Percentiles rank a stretch among this genome's conserved stretches.
phyloP scores from a whole-genome alignment of 345 rosid genomes.

The Euclidium syriacum region DNA sequence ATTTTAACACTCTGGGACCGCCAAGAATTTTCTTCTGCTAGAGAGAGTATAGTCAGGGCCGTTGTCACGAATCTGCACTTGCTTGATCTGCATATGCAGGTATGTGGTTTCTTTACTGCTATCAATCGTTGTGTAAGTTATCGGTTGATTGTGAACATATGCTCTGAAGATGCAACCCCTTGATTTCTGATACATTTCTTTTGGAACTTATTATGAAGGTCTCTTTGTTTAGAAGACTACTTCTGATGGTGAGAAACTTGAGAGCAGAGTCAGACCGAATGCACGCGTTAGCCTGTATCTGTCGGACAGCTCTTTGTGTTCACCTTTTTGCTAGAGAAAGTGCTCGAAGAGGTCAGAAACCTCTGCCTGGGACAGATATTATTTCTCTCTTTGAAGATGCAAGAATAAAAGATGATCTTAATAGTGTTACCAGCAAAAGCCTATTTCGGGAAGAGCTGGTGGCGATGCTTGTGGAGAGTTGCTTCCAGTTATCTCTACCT shows the following conservation, averaged over 20 bases:
- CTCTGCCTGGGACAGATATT: slow-evolving; percentile 91
- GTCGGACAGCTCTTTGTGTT: slow-evolving; percentile 97
- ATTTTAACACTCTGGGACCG: slow-evolving; percentile 97
- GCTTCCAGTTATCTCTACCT: slow-evolving; percentile 96
- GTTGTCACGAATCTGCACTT: slow-evolving; percentile 89
- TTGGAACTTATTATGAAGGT: slow-evolving; percentile 52
- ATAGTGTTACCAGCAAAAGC: slow-evolving; percentile 71
- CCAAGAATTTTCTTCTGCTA: slow-evolving; percentile 95
- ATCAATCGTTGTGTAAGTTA: neutral
- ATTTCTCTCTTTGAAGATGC: slow-evolving; percentile 95
- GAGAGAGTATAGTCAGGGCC: slow-evolving; percentile 97
- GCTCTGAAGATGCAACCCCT: neutral
- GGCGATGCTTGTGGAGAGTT: slow-evolving; percentile 95
- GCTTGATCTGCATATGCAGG: slow-evolving; percentile 98
- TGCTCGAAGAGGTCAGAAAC: slow-evolving; percentile 95
- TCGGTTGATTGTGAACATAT: neutral
- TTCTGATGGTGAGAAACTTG: slow-evolving; percentile 94
- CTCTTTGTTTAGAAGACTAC: slow-evolving; percentile 86
- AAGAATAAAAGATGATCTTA: slow-evolving; percentile 82
- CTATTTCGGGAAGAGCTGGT: slow-evolving; percentile 94
- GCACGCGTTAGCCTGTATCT: slow-evolving; percentile 97
- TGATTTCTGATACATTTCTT: slow-evolving; percentile 11
- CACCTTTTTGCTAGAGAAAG: slow-evolving; percentile 97
- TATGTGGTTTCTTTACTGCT: slow-evolving; percentile 16
- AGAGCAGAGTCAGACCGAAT: slow-evolving; percentile 98